Evolutionary conservation across 164 flowering plant species (phyloP), one percentile per base, ranked within the genome.

Genomic region (Akebia trifoliata): DNA sequence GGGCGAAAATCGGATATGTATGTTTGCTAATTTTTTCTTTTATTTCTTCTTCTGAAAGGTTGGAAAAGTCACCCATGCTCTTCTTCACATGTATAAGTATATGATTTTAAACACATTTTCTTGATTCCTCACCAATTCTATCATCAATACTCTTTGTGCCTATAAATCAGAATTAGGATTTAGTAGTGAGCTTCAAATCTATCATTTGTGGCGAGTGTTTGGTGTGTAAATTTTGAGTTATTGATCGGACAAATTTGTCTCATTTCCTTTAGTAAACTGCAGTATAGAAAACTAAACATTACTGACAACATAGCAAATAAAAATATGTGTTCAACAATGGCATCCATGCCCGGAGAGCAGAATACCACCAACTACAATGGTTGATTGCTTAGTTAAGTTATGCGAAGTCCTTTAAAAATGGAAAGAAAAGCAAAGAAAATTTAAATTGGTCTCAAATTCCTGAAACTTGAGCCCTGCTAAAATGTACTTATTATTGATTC

Each of bases 1-100:
- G 90, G 87, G 8, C 97, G 94, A 47, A 90, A 84, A 79, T 93
- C 97, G 59, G 97, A 93, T 61, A 92, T 85, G 97, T 91, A 86
- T 15, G 92, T 40, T 0, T 31, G 36, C 48, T 21, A 48, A 7
- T 14, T 25, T 14, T 45, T 34, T 17, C 24, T 26, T 54, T 2
- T 46, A 10, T 21, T 36, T 57, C 40, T 38, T 7, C n/a, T 67
- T 6, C 25, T 24, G 7, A 32, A 36, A 6, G 20, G 24, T 34
- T 11, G 21, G 36, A 55, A 18, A 17, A 52, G 10, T 9, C 31
- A 37, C 8, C 14, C 50, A 46, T 1, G 29, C 34, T 0, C 25
- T 46, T 1, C 8, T 9, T 10, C 9, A 31, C 35, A 12, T 32
- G 9, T 11, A 25, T 32, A 28, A 6, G 35, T 20, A 14, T 38